Evolutionary conservation across 805 yeast genomes (phyloP).

Genomic region (Ogataea corticis): DNA sequence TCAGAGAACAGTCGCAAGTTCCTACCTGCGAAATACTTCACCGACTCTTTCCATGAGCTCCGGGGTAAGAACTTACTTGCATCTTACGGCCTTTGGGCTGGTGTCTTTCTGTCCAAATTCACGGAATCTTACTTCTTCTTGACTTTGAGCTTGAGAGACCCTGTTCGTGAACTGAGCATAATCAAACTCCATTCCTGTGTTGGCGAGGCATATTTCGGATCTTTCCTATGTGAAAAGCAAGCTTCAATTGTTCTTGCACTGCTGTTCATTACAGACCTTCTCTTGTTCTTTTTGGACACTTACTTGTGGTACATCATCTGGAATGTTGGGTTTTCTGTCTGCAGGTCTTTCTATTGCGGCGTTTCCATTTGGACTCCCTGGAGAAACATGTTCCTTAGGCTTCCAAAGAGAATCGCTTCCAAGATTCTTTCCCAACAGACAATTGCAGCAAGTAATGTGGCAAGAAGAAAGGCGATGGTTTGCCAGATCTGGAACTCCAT

Average conservation of each 20-base stretch:
- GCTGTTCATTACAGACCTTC: slow-evolving; percentile 60
- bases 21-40: slow-evolving; percentile 57
- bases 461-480: slow-evolving; percentile 53
- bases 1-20: slow-evolving; percentile 39
- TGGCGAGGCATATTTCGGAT: slow-evolving; percentile 61
- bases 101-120: slow-evolving; percentile 67
- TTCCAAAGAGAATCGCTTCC: slow-evolving; percentile 75
- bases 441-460: slow-evolving; percentile 32
- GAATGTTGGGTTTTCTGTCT: slow-evolving; percentile 72
- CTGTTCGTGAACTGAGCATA: slow-evolving; percentile 64
- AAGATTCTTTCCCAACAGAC: slow-evolving; percentile 55
- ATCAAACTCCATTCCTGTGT: slow-evolving; percentile 57
- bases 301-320: slow-evolving; percentile 85
- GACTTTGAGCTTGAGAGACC: slow-evolving; percentile 70
- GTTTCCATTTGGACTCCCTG: slow-evolving; percentile 88
- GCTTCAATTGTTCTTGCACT: slow-evolving; percentile 55
- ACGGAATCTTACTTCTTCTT: slow-evolving; percentile 78
- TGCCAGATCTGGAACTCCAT: slow-evolving; percentile 84
- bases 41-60: slow-evolving; percentile 56
- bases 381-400: slow-evolving; percentile 73
- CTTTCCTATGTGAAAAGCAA: slow-evolving; percentile 53
- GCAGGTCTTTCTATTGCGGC: slow-evolving; percentile 67
- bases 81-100: slow-evolving; percentile 69
- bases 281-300: slow-evolving; percentile 76
- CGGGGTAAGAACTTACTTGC: slow-evolving; percentile 55